A percentile compares a stretch with the other conserved stretches of the same genome.
These are phyloP conservation scores for Quercus dentata DNA, from an alignment of 306 rosid genomes.

Conservation along the genomic window DNA sequence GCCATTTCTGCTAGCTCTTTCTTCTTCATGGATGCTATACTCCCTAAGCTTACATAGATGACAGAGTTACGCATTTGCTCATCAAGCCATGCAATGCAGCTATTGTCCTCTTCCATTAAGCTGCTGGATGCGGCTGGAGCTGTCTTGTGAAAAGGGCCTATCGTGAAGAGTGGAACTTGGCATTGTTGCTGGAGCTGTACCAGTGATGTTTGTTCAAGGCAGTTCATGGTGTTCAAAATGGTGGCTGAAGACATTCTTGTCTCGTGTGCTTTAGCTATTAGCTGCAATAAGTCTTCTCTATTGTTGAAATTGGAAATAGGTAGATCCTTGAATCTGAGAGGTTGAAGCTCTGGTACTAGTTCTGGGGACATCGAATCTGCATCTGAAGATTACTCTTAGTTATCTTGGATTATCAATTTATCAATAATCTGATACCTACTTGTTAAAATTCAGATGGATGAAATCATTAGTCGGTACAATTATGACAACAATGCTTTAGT, in stretches of 20 bases:
- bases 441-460: too few species aligned
- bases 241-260: conserved; percentile 32
- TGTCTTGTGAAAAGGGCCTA: conserved; percentile 49
- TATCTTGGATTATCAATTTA: too few species aligned
- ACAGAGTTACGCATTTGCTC: conserved; percentile 23
- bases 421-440: too few species aligned
- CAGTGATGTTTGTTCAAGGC: conserved; percentile 32
- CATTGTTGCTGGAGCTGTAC: conserved; percentile 11
- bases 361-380: conserved; percentile 20
- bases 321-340: conserved; percentile 53
- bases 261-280: background rate
- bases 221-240: conserved; percentile 37
- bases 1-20: conserved; percentile 47
- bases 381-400: background rate
- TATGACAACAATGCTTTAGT: too few species aligned
- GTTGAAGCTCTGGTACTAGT: conserved; percentile 33
- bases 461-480: too few species aligned
- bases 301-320: conserved; percentile 14
- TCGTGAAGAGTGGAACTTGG: conserved; percentile 29
- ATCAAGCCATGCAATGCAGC: conserved; percentile 41
- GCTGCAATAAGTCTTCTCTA: background rate
- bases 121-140: conserved; percentile 6
- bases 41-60: conserved; percentile 51
- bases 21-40: conserved; percentile 40
- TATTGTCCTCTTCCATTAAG: conserved; percentile 12